Conservation (phyloP, 768 basidiomycete genomes). For the Gymnopilus junonius region DNA sequence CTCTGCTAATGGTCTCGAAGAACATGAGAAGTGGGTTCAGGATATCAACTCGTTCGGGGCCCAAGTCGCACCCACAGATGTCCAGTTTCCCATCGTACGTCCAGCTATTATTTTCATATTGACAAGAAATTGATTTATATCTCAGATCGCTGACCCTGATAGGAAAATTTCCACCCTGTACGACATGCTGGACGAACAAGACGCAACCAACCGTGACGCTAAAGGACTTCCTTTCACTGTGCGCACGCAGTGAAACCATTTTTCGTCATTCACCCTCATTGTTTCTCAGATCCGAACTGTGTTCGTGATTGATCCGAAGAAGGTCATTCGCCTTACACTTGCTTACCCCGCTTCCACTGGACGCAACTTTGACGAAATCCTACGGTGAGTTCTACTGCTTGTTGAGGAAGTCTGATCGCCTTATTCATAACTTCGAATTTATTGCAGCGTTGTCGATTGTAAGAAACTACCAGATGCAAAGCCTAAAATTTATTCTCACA, state of each 20-base stretch:
- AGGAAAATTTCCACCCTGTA: conserved; percentile 85
- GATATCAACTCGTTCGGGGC: conserved; percentile 86
- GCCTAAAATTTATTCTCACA: conserved; percentile 7
- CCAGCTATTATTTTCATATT: background rate
- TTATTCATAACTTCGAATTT: conserved; percentile 4
- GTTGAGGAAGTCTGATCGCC: background rate
- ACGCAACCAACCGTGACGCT: conserved; percentile 84
- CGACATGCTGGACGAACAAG: conserved; percentile 97
- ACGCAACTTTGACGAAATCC: conserved; percentile 80
- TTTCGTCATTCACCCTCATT: conserved; percentile 10
- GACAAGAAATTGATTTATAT: background rate
- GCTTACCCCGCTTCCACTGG: conserved; percentile 96
- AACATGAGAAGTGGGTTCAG: conserved; percentile 87
- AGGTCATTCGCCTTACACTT: conserved; percentile 87
- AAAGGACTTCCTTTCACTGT: conserved; percentile 96
- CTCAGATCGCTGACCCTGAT: conserved; percentile 89
- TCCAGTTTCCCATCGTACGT: conserved; percentile 91
- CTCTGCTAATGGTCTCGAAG: conserved; percentile 86
- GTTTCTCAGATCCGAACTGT: conserved; percentile 83
- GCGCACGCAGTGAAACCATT: conserved; percentile 15
- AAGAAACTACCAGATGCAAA: conserved; percentile 19
- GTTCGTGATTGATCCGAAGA: conserved; percentile 97
- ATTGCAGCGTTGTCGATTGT: conserved; percentile 75
- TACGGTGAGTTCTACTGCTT: conserved; percentile 39
- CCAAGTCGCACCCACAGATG: conserved; percentile 69